phyloP scores from a whole-genome alignment of 768 basidiomycete genomes.

The Mycena vulgaris region DNA sequence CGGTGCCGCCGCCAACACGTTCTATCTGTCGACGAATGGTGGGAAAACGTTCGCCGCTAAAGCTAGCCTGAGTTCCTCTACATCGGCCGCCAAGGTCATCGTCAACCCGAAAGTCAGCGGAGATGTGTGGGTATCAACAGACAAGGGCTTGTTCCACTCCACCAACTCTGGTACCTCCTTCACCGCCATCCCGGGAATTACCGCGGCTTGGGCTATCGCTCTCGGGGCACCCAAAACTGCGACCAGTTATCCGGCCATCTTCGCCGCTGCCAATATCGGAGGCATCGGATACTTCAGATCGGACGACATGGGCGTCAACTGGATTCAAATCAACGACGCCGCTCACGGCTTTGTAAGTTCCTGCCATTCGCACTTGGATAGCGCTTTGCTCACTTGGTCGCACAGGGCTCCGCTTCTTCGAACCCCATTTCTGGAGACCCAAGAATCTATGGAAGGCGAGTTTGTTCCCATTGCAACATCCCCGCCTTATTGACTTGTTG shows the following conservation, averaged over 20 bases:
- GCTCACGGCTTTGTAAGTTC: constrained; percentile 62
- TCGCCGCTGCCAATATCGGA: constrained; percentile 67
- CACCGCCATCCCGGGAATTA: constrained; percentile 61
- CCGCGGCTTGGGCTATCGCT: constrained; percentile 70
- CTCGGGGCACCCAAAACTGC: constrained; percentile 66
- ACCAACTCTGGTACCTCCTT: constrained; percentile 67
- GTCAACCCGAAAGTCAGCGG: constrained; percentile 69
- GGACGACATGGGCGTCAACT: constrained; percentile 69
- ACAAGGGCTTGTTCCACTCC: constrained; percentile 71
- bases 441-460: constrained; percentile 69
- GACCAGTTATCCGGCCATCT: constrained; percentile 69
- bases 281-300: constrained; percentile 69
- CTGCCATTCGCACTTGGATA: neutral
- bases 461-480: neutral
- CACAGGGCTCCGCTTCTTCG: constrained; percentile 57
- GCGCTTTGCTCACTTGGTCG: neutral
- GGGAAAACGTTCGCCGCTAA: constrained; percentile 66
- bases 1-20: constrained; percentile 66
- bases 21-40: constrained; percentile 74
- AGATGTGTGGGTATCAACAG: constrained; percentile 77
- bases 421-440: constrained; percentile 68
- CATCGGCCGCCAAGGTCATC: constrained; percentile 65
- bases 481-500: neutral
- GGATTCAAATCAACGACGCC: constrained; percentile 73
- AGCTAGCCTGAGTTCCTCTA: constrained; percentile 64